A percentile compares a stretch with the other conserved stretches of the same genome.
Conservation (phyloP, 2,329 filamentous ascomycete genomes). For the Leptographium procerum region DNA sequence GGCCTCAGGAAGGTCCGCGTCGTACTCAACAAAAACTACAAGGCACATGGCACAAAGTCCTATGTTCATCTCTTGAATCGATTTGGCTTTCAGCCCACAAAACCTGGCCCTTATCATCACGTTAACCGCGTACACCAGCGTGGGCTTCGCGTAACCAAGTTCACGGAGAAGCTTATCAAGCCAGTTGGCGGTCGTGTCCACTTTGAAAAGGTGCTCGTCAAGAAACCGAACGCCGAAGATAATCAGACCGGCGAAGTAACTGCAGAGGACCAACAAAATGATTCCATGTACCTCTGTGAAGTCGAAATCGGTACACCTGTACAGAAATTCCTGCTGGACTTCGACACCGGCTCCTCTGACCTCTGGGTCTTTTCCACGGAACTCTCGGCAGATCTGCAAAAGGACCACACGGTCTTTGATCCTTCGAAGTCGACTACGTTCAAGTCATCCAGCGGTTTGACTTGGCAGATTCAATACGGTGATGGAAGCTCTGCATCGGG, state of each 20-base stretch:
- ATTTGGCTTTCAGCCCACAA: conserved; percentile 25
- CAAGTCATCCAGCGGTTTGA: conserved; percentile 32
- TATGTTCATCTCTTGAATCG: conserved; percentile 51
- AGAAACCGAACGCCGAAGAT: conserved; percentile 12
- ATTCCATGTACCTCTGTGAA: conserved; percentile 52
- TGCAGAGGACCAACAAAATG: conserved; percentile 56
- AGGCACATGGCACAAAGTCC: conserved; percentile 47
- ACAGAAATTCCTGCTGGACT: conserved; percentile 51
- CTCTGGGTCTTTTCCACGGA: conserved; percentile 52
- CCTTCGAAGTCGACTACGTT: conserved; percentile 50
- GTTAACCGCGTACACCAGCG: conserved; percentile 35
- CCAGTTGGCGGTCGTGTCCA: conserved; percentile 36
- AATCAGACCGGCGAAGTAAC: conserved; percentile 35
- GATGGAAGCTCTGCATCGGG: conserved; percentile 58
- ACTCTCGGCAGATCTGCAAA: conserved; percentile 25
- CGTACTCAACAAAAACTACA: conserved; percentile 47
- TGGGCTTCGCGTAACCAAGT: conserved; percentile 24
- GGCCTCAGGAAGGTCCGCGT: conserved; percentile 35
- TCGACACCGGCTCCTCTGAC: conserved; percentile 62
- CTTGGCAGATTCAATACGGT: conserved; percentile 58
- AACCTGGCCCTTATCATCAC: conserved; percentile 47
- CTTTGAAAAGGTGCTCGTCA: conserved; percentile 34
- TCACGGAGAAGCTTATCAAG: not conserved
- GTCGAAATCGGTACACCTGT: conserved; percentile 54
- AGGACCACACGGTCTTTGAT: conserved; percentile 45